Evolutionary conservation across 352 stramenopile species (phyloP).

Genomic region (Pythium vanterpoolii): DNA sequence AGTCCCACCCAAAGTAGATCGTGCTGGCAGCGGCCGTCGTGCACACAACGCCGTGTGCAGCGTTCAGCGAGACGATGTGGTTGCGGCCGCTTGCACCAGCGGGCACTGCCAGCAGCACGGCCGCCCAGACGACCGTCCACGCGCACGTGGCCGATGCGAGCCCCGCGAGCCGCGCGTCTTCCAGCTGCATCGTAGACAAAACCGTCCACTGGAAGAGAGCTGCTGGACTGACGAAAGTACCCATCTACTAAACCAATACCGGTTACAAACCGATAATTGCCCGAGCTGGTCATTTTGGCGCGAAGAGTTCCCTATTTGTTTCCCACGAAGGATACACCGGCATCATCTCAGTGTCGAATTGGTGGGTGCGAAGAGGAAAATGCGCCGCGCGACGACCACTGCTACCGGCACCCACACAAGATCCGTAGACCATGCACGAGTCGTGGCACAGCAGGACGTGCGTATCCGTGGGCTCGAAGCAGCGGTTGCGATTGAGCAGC

Average conservation of each 20-base stretch:
- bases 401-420: neutral
- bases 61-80: constrained; percentile 73
- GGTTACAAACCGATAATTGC: neutral
- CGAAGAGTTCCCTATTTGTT: constrained; percentile 1
- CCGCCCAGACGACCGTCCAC: constrained; percentile 52
- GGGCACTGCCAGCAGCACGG: constrained; percentile 41
- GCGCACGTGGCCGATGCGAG: constrained; percentile 31
- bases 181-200: neutral
- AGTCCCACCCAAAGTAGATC: constrained; percentile 39
- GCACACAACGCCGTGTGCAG: constrained; percentile 59
- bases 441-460: constrained; percentile 11
- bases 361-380: neutral
- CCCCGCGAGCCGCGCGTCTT: constrained; percentile 31
- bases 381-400: neutral
- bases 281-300: constrained; percentile 17
- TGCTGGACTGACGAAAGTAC: neutral
- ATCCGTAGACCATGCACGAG: constrained; percentile 1
- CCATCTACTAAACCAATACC: constrained; percentile 1
- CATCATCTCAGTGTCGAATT: neutral
- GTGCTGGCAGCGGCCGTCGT: constrained; percentile 44
- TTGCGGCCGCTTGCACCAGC: constrained; percentile 40
- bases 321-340: constrained; percentile 1
- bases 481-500: constrained; percentile 44
- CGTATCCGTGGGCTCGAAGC: constrained; percentile 39
- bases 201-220: constrained; percentile 1